Conservation (phyloP, 2,329 filamentous ascomycete genomes). For the Aspergillus fumigatus region DNA sequence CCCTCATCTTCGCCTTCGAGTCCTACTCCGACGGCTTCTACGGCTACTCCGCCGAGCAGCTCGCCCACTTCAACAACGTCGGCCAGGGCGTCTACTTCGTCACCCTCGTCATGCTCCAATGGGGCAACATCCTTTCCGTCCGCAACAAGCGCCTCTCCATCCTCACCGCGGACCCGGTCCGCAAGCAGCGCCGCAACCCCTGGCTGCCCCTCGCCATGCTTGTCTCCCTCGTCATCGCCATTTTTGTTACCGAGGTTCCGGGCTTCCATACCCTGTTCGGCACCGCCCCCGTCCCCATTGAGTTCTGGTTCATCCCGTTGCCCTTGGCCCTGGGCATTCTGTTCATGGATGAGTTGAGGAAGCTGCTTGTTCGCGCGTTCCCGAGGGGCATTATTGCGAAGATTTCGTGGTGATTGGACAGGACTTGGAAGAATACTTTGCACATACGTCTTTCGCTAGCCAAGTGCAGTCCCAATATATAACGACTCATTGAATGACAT, state of each 20-base stretch:
- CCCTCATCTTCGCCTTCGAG: conserved; percentile 50
- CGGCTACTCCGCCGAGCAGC: conserved; percentile 45
- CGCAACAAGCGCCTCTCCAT: conserved; percentile 51
- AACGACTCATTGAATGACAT: not conserved
- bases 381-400: conserved; percentile 44
- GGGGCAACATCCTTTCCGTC: conserved; percentile 50
- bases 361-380: conserved; percentile 45
- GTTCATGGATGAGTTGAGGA: conserved; percentile 51
- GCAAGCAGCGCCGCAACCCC: conserved; percentile 45
- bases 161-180: conserved; percentile 49
- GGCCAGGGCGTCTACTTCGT: conserved; percentile 54
- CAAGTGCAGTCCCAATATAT: not conserved
- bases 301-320: conserved; percentile 52
- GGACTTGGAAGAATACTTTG: not conserved
- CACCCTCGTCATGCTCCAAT: conserved; percentile 51
- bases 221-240: conserved; percentile 48
- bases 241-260: conserved; percentile 52
- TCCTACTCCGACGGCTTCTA: conserved; percentile 47
- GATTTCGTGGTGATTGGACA: conserved; percentile 44
- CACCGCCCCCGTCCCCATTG: conserved; percentile 48
- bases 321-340: conserved; percentile 49
- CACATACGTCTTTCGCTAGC: not conserved
- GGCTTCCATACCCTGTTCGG: conserved; percentile 48
- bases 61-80: conserved; percentile 46
- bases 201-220: conserved; percentile 47